Conservation (phyloP, 1,284 basidiomycete genomes). For the Wolfiporia cocos region DNA sequence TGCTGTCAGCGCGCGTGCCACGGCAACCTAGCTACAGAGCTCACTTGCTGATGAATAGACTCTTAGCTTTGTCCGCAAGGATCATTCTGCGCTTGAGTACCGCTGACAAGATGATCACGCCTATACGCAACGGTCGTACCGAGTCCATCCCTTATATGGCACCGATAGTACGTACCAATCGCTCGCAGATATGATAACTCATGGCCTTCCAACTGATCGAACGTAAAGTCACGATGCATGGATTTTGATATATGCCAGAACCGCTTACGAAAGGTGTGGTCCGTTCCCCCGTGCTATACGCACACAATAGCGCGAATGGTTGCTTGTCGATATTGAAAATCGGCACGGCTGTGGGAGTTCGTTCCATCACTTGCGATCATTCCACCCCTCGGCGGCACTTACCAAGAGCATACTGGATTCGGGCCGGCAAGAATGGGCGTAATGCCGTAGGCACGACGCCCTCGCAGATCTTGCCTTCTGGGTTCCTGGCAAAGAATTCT, state of each 20-base stretch:
- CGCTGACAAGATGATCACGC: constrained; percentile 92
- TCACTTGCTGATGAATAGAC: constrained; percentile 86
- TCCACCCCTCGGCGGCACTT: constrained; percentile 23
- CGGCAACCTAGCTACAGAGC: constrained; percentile 22
- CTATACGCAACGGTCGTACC: constrained; percentile 35
- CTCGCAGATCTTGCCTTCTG: constrained; percentile 83
- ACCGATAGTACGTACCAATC: constrained; percentile 46
- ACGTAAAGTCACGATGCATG: constrained; percentile 1
- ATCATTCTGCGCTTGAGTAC: constrained; percentile 92
- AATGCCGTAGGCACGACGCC: constrained; percentile 75
- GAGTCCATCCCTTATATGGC: neutral
- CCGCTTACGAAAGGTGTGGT: constrained; percentile 70
- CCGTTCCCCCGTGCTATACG: constrained; percentile 80
- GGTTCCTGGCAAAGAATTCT: constrained; percentile 70
- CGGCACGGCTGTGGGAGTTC: constrained; percentile 59
- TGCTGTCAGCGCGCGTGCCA: constrained; percentile 6
- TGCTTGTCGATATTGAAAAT: constrained; percentile 93
- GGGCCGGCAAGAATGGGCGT: constrained; percentile 71
- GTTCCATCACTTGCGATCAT: neutral
- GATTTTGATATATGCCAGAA: constrained; percentile 7
- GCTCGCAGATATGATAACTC: constrained; percentile 90
- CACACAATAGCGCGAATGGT: constrained; percentile 89
- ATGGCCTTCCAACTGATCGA: constrained; percentile 75
- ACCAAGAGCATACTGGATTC: constrained; percentile 84
- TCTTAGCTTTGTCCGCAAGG: constrained; percentile 90